phyloP scores from a whole-genome alignment of 306 rosid genomes.

The Corylus heterophylla region DNA sequence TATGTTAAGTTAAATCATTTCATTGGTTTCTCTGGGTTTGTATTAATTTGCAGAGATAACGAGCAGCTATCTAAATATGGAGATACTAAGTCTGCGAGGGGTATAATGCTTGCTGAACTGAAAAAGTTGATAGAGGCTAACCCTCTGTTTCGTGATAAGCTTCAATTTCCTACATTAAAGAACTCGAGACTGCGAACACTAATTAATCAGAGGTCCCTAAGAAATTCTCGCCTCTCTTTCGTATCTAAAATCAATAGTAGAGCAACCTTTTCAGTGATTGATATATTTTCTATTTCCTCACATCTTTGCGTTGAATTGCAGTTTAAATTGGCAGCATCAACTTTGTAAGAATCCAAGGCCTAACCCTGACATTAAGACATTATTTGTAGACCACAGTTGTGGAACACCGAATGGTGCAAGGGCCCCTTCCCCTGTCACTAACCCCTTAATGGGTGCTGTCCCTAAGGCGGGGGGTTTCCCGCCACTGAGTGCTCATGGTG shows the following conservation, averaged over 20 bases:
- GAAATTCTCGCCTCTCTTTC: slow-evolving; percentile 11
- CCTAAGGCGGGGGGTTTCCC: slow-evolving; percentile 95
- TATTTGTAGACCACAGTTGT: slow-evolving; percentile 95
- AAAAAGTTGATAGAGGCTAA: slow-evolving; percentile 97
- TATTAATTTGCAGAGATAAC: slow-evolving; percentile 72
- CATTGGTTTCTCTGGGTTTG: background rate
- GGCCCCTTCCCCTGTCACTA: slow-evolving; percentile 99
- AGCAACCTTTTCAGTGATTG: slow-evolving; percentile 8
- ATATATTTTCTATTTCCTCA: slow-evolving; percentile 22
- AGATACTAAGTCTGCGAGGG: slow-evolving; percentile 97
- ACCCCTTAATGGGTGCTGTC: slow-evolving; percentile 87
- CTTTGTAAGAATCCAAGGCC: slow-evolving; percentile 98
- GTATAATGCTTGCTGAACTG: slow-evolving; percentile 95
- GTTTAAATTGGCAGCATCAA: slow-evolving; percentile 99
- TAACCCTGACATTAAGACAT: slow-evolving; percentile 97
- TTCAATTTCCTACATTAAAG: slow-evolving; percentile 93
- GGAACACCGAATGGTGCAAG: slow-evolving; percentile 99
- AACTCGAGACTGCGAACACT: slow-evolving; percentile 95
- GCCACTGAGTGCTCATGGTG: slow-evolving; percentile 91
- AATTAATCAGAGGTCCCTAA: slow-evolving; percentile 88
- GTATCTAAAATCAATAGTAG: slow-evolving; percentile 14
- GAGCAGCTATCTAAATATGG: slow-evolving; percentile 99
- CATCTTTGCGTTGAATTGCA: slow-evolving; percentile 40
- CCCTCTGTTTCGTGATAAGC: slow-evolving; percentile 96
- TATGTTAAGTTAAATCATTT: background rate